Conservation (phyloP, 225 moss, liverwort and hornwort genomes). For the Marchantia paleacea region DNA sequence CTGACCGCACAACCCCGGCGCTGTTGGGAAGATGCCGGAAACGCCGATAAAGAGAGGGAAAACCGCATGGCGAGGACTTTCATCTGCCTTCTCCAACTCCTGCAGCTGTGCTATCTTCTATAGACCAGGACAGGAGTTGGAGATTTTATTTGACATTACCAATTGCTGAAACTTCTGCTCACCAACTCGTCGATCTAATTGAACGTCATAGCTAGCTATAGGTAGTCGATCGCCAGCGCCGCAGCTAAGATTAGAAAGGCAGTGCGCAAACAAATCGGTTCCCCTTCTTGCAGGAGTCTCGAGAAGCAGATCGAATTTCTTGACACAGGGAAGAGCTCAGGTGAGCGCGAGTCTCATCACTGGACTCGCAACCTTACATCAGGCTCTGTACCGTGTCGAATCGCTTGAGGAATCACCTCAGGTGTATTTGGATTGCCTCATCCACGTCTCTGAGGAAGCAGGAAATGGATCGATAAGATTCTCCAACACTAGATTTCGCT, state of each 20-base stretch:
- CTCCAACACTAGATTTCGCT: neutral
- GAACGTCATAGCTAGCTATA: neutral
- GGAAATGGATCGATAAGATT: neutral
- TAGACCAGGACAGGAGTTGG: constrained; percentile 11
- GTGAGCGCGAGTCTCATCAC: neutral
- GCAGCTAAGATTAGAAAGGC: neutral
- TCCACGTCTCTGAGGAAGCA: neutral
- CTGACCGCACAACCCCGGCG: neutral
- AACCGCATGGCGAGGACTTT: neutral
- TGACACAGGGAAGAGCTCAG: no score
- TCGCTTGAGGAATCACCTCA: neutral
- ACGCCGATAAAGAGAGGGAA: neutral
- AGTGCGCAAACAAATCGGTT: neutral
- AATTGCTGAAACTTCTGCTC: neutral
- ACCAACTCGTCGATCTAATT: constrained; percentile 5
- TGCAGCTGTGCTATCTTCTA: constrained; percentile 8
- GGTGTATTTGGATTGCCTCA: neutral
- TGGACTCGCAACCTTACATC: neutral
- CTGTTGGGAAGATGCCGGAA: neutral
- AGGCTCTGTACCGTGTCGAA: neutral
- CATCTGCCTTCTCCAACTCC: neutral
- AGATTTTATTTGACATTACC: constrained; percentile 6
- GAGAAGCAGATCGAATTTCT: constrained; percentile 3
- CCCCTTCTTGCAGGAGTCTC: neutral
- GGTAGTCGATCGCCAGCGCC: neutral